These are phyloP conservation scores for Falciphora oryzae DNA, from an alignment of 2,329 filamentous ascomycete genomes.

Conservation along the genomic window DNA sequence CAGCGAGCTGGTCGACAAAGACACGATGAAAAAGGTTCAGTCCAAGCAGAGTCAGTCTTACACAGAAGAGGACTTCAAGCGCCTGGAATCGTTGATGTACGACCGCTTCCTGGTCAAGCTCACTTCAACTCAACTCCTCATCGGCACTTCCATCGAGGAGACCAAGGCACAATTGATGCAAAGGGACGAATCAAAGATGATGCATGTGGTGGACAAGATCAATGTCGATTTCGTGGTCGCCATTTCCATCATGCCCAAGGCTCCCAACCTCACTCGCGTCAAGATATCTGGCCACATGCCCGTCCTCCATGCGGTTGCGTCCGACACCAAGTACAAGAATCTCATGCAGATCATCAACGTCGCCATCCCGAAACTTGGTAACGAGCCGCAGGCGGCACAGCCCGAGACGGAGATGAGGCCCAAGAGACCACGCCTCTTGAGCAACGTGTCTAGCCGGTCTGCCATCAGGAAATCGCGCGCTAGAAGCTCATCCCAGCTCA, in stretches of 20 bases:
- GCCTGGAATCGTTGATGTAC: constrained; percentile 91
- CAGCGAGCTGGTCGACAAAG: constrained; percentile 87
- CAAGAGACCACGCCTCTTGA: constrained; percentile 40
- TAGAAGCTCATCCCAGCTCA: constrained; percentile 62
- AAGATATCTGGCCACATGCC: constrained; percentile 88
- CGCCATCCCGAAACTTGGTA: constrained; percentile 77
- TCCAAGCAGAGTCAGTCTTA: constrained; percentile 84
- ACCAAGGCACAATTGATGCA: constrained; percentile 75
- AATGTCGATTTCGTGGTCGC: constrained; percentile 97
- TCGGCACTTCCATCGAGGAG: constrained; percentile 86
- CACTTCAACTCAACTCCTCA: constrained; percentile 89
- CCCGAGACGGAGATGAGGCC: constrained; percentile 17
- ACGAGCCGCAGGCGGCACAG: constrained; percentile 26
- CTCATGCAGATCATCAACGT: constrained; percentile 96
- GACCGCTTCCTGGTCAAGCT: constrained; percentile 93
- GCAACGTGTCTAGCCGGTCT: constrained; percentile 38
- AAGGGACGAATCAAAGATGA: constrained; percentile 60
- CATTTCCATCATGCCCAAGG: constrained; percentile 93
- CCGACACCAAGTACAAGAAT: constrained; percentile 94
- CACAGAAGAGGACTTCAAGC: constrained; percentile 81
- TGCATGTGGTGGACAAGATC: constrained; percentile 93
- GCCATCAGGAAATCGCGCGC: constrained; percentile 36
- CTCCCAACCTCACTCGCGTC: constrained; percentile 85
- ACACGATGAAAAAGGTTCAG: constrained; percentile 85
- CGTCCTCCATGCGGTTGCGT: constrained; percentile 84